Percentiles rank a stretch among this genome's conserved stretches.
phyloP scores from a whole-genome alignment of 2,329 filamentous ascomycete genomes.

The Trichoderma arundinaceum region DNA sequence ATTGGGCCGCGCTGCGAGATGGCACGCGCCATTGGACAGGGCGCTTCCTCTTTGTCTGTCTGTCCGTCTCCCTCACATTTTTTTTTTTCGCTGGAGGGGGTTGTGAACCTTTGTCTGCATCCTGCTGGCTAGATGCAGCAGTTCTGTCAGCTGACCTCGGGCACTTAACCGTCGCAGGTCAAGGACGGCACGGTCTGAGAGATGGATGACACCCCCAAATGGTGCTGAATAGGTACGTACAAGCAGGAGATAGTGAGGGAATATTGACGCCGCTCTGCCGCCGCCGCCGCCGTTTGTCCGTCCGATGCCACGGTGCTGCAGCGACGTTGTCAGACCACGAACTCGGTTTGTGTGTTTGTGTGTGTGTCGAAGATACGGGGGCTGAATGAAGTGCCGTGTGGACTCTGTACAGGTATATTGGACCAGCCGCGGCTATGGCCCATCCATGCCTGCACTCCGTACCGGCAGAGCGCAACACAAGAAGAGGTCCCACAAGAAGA shows the following conservation, averaged over 20 bases:
- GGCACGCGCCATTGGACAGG: constrained; percentile 14
- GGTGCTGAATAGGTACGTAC: constrained; percentile 1
- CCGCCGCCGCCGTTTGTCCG: constrained; percentile 9
- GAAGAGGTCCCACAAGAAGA: not conserved
- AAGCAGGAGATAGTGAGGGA: constrained; percentile 23
- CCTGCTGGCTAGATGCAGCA: constrained; percentile 24
- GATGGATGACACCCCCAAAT: constrained; percentile 23
- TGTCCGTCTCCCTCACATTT: not conserved
- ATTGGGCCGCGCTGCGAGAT: constrained; percentile 18
- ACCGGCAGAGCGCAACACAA: not conserved
- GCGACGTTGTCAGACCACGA: constrained; percentile 7
- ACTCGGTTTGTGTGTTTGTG: too few species aligned
- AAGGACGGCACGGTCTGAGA: constrained; percentile 7
- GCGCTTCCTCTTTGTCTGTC: not conserved
- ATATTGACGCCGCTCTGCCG: constrained; percentile 16
- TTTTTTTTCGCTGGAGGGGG: not conserved
- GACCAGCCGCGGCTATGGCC: not conserved
- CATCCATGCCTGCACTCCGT: too few species aligned
- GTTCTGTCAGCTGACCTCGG: constrained; percentile 30
- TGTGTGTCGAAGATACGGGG: constrained; percentile 9
- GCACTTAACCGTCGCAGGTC: constrained; percentile 16
- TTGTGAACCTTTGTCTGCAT: not conserved
- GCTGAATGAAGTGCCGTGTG: constrained; percentile 10
- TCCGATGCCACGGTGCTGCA: constrained; percentile 2
- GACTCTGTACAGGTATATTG: not conserved